Conservation (phyloP, 352 stramenopile species). For the Pythium folliculosum region DNA sequence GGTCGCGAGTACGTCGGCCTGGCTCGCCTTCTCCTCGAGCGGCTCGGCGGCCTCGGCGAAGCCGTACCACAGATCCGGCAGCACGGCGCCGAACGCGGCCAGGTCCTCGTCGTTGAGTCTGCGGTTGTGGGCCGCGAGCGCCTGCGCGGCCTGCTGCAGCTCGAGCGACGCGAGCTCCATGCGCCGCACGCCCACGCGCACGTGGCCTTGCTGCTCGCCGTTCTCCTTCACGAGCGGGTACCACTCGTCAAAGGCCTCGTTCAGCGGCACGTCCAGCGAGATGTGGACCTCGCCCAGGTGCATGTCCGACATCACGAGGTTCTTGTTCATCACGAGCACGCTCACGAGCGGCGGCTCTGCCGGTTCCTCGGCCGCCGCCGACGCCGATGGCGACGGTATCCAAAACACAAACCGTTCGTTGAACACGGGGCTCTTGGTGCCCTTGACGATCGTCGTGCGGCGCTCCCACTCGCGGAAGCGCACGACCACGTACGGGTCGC, state of each 20-base stretch:
- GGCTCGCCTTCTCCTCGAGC: constrained; percentile 32
- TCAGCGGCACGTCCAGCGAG: constrained; percentile 60
- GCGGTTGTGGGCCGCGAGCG: constrained; percentile 37
- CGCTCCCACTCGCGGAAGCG: constrained; percentile 40
- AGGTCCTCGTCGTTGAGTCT: constrained; percentile 56
- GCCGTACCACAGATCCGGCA: constrained; percentile 63
- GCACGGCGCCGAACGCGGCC: constrained; percentile 39
- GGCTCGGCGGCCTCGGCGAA: constrained; percentile 47
- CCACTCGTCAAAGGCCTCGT: constrained; percentile 71
- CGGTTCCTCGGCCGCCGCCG: constrained; percentile 9
- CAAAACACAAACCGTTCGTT: constrained; percentile 81
- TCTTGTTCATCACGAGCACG: constrained; percentile 51
- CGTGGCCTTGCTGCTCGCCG: constrained; percentile 51
- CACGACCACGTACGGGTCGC: constrained; percentile 49
- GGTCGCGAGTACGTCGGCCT: constrained; percentile 45
- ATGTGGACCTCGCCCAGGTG: constrained; percentile 74
- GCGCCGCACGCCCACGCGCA: constrained; percentile 53
- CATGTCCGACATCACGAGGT: constrained; percentile 43
- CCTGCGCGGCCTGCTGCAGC: constrained; percentile 51
- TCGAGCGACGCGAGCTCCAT: constrained; percentile 55
- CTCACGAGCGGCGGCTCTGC: constrained; percentile 49
- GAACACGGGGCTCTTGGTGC: constrained; percentile 39
- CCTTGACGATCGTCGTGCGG: constrained; percentile 34
- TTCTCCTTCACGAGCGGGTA: constrained; percentile 64
- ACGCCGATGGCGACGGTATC: constrained; percentile 41